These are phyloP conservation scores for Aspergillus sp. DNA, from an alignment of 2,329 filamentous ascomycete genomes.

Conservation along the genomic window DNA sequence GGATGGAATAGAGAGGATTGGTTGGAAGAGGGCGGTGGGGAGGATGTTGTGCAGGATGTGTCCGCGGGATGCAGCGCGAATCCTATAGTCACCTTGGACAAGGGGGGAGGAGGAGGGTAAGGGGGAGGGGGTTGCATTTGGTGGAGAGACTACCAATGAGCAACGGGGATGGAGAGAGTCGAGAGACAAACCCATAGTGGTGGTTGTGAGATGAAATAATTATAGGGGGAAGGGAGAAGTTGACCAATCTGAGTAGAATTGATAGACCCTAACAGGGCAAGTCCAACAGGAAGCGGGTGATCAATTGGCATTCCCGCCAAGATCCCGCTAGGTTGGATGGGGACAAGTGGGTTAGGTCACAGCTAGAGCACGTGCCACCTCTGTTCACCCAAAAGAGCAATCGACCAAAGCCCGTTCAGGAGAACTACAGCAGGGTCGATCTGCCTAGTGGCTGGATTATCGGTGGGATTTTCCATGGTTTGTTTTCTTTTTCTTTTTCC, in stretches of 20 bases:
- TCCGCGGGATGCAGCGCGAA: conserved; percentile 21
- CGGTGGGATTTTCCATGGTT: too few relatives aligned
- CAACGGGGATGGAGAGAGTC: neutral
- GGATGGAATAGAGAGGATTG: conserved; percentile 13
- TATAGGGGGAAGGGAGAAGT: neutral
- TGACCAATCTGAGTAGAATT: conserved; percentile 1
- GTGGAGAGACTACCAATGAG: conserved; percentile 9
- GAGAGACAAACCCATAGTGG: conserved; percentile 3
- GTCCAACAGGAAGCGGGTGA: too few relatives aligned
- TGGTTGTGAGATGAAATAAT: conserved; percentile 1
- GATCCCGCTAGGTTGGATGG: neutral
- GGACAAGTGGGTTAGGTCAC: neutral
- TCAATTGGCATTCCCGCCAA: neutral
- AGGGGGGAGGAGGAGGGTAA: conserved; percentile 14
- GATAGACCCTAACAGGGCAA: too few relatives aligned
- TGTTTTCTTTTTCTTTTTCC: neutral
- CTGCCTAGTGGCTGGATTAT: too few relatives aligned
- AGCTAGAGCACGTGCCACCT: neutral
- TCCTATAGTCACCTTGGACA: conserved; percentile 22
- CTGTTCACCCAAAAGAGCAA: neutral
- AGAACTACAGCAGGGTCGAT: too few relatives aligned
- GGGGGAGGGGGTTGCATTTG: conserved; percentile 18
- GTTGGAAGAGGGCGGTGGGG: neutral
- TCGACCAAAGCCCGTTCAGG: neutral
- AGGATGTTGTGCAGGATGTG: conserved; percentile 22